These are phyloP conservation scores for Gossypium stocksii DNA, from an alignment of 345 rosid species.

Conservation along the genomic window DNA sequence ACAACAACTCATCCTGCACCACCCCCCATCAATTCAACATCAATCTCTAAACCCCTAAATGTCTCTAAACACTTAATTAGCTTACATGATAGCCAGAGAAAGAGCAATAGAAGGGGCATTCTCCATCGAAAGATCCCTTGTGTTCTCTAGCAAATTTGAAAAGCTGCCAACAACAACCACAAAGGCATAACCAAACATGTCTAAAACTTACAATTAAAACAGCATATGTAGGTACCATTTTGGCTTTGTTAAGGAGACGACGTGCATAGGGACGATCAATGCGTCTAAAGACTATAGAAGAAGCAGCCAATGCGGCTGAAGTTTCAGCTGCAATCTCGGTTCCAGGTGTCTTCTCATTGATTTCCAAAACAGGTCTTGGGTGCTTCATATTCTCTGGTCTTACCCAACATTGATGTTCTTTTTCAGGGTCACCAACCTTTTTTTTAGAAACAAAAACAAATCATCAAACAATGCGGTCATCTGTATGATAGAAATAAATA, in stretches of 20 bases:
- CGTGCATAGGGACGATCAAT: conserved; percentile 50
- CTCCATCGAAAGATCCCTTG: conserved; percentile 85
- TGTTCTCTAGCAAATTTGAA: conserved; percentile 56
- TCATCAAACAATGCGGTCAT: not conserved
- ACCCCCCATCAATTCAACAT: too few species aligned
- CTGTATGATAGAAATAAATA: not conserved
- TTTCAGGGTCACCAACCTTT: conserved; percentile 73
- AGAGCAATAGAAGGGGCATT: conserved; percentile 96
- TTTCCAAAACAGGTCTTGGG: conserved; percentile 59
- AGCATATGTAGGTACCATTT: conserved; percentile 32
- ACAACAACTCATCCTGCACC: conserved; percentile 79
- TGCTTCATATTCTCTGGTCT: conserved; percentile 81
- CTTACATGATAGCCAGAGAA: conserved; percentile 77
- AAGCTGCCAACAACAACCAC: conserved; percentile 38
- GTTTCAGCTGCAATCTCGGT: conserved; percentile 87
- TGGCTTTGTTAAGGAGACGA: conserved; percentile 77
- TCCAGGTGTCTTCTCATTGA: conserved; percentile 50
- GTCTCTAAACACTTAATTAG: not conserved
- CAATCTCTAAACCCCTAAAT: too few species aligned
- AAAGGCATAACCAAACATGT: not conserved
- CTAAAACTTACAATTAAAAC: not conserved
- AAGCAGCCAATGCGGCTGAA: conserved; percentile 75
- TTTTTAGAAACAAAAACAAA: not conserved
- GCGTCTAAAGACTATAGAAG: conserved; percentile 61
- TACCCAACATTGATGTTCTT: conserved; percentile 80